Percentiles rank a stretch among this genome's conserved stretches.
phyloP scores from a whole-genome alignment of 495 filamentous ascomycete species.

The Stereocaulon alpinum region DNA sequence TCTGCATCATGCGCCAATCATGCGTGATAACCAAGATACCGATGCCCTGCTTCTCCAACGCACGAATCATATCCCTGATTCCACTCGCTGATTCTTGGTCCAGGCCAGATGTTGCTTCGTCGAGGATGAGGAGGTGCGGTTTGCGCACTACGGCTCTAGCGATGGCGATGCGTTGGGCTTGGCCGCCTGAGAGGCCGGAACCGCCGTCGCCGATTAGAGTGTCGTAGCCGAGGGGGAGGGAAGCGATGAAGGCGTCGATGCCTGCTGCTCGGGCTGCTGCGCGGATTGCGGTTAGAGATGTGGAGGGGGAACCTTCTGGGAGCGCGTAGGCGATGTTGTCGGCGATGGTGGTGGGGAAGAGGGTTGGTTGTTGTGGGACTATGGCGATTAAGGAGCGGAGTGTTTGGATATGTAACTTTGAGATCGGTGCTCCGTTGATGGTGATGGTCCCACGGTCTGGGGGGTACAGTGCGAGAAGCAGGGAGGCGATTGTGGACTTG shows the following conservation, averaged over 20 bases:
- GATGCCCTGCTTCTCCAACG: constrained; percentile 36
- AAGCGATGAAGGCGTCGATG: constrained; percentile 69
- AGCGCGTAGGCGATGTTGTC: constrained; percentile 80
- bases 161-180: constrained; percentile 73
- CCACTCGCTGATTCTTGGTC: constrained; percentile 59
- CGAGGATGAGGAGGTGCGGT: constrained; percentile 65
- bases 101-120: constrained; percentile 78
- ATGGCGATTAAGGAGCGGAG: constrained; percentile 62
- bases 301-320: constrained; percentile 30
- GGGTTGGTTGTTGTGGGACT: constrained; percentile 66
- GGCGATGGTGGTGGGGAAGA: constrained; percentile 63
- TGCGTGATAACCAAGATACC: constrained; percentile 68
- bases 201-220: constrained; percentile 74
- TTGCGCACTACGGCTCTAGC: constrained; percentile 65
- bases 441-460: constrained; percentile 38
- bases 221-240: constrained; percentile 62
- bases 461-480: constrained; percentile 60
- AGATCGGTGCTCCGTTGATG: constrained; percentile 46
- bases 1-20: constrained; percentile 69
- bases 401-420: constrained; percentile 44
- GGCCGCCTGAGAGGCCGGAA: constrained; percentile 65
- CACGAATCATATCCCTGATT: constrained; percentile 52
- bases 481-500: constrained; percentile 73
- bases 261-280: constrained; percentile 56
- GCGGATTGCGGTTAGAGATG: constrained; percentile 33